Base-by-base conservation (phyloP, 306 rosid genomes). In the Rubus idaeus region DNA sequence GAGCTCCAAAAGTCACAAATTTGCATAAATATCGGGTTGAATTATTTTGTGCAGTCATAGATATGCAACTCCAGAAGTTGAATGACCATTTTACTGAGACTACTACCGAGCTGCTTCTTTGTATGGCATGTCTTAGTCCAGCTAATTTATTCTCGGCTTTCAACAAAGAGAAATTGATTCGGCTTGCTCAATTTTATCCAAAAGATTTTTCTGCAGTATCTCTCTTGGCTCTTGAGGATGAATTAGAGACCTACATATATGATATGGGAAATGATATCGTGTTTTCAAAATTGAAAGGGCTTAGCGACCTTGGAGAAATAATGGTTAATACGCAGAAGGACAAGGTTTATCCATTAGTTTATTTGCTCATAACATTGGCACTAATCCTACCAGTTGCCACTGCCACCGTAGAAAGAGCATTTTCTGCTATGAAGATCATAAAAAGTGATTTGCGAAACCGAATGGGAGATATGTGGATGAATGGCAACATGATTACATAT, bases 121-220 rank as follows among this genome's bases (percentile, higher is more conserved):
- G 41, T n/a, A 10, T 73, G 1, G 26, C 61, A 18, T 30, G 65
- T n/a, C 52, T 68, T 9, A 55, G 44, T 35, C 72, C 40, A 20
- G 0, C 16, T 20, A 11, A 69, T 17, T 57, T 40, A n/a, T 68
- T 80, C 40, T 49, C 3, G 11, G 26, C 55, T 66, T 68, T 30
- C 58, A 26, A 73, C 2, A 63, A 35, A 26, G 8, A 61, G 40
- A 79, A 72, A 14, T 62, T 21, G 9, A 23, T 61, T 44, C 17
- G 40, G 9, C 76, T 21, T n/a, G 44, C 21, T 20, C 6, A n/a
- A 12, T 68, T 62, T 53, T 80, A 75, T 80, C 80, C 77, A 4
- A 3, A 18, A 52, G 42, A 75, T 2, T 69, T 80, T 80, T 75
- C 16, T 46, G 2, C 12, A 0, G 39, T 10, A 3, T 16, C 58